A percentile compares a stretch with the other conserved stretches of the same genome.
These are phyloP conservation scores for Nematocida sp. DNA, from an alignment of 371 early-diverging fungal genomes.

Conservation along the genomic window DNA sequence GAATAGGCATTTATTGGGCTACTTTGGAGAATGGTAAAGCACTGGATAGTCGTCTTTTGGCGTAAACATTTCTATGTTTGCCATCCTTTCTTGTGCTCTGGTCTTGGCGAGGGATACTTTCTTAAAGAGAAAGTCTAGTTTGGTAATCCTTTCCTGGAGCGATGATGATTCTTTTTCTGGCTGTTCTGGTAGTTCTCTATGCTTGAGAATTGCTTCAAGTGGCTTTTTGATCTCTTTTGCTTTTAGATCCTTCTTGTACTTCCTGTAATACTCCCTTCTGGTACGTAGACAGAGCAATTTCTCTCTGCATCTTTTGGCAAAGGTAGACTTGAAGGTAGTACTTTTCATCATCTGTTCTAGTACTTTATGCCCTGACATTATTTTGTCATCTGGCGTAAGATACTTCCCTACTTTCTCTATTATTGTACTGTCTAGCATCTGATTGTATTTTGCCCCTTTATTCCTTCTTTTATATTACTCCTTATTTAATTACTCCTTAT, in stretches of 20 bases:
- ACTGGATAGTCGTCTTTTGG: too few species aligned
- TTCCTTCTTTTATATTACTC: too few species aligned
- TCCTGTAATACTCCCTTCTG: constrained; percentile 26
- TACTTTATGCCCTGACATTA: background rate
- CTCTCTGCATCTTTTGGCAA: constrained; percentile 6
- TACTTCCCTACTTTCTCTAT: constrained; percentile 27
- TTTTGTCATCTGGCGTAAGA: constrained; percentile 42
- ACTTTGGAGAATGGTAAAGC: too few species aligned
- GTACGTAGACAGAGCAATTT: background rate
- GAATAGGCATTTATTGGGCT: too few species aligned
- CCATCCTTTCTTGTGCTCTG: background rate
- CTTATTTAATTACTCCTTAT: too few species aligned
- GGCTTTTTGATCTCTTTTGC: background rate
- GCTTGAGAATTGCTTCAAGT: background rate
- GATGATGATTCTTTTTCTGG: background rate
- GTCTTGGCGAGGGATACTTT: constrained; percentile 1
- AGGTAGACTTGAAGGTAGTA: background rate
- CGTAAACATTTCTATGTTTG: too few species aligned
- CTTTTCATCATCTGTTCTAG: constrained; percentile 18
- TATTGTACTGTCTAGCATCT: constrained; percentile 44
- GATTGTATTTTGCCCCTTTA: too few species aligned
- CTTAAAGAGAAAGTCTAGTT: constrained; percentile 42
- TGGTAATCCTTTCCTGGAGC: constrained; percentile 17
- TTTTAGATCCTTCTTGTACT: constrained; percentile 15
- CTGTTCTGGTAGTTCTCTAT: background rate